Base-by-base conservation (phyloP, 805 yeast species). In the Monosporozyma yasuniensis region DNA sequence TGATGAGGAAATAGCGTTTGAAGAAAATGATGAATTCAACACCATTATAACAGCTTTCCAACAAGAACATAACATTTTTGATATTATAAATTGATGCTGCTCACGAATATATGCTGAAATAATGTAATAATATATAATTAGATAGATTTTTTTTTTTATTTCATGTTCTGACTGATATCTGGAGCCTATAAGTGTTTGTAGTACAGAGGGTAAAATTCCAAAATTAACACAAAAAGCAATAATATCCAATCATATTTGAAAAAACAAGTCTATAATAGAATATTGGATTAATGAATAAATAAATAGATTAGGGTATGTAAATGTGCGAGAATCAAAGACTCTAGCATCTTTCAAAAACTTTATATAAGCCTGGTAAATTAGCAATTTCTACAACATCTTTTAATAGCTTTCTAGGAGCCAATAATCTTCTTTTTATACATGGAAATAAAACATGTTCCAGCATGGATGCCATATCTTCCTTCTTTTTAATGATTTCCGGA, bases 261-360 rank as follows among this genome's bases (percentile, higher is more conserved):
- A 32, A 14, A 4, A 32, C 11, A 5, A 8, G 3, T 32, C 6
- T 14, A 14, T 32, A 14, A 12, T 16, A 19, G 11, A 16, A 8
- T 41, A 16, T 14, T 14, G n/a, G 22, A 32, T 28, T 21, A 5
- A 32, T 4, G 8, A 10, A 18, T 30, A 42, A 8, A 14, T 19
- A 35, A 2, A 23, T 21, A 7, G 28, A 49, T 44, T 47, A 45
- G n/a, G n/a, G 28, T 47, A 44, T 44, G 25, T 30, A 19, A 47
- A 23, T 30, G 27, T 25, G n/a, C 4, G 32, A 35, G 27, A n/a
- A 21, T 45, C 16, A 14, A 30, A 30, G 4, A 19, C 3, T 7
- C 57, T 50, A 86, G 60, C 99, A 93, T 63, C 99, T 74, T 69
- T 93, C 99, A 71, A 93, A 93, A 4, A 95, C 95, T 59, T 75